Evolutionary conservation across 805 yeast species (phyloP).

Genomic region (Metschnikowia proteae): DNA sequence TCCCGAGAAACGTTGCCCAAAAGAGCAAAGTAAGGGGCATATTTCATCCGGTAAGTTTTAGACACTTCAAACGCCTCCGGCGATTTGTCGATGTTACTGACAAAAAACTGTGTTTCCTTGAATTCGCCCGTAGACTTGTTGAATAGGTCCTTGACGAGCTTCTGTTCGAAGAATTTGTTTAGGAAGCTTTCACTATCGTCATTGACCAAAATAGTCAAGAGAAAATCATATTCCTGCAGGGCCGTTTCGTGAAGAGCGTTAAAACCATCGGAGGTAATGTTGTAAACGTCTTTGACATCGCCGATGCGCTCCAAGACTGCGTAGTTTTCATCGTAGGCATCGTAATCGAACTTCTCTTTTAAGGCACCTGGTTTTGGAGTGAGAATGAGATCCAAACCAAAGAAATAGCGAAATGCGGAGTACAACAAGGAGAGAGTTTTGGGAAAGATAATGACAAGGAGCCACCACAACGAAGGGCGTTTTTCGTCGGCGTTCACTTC

Average conservation of each 20-base stretch:
- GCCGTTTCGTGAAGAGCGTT: constrained; percentile 29
- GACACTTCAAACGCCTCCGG: constrained; percentile 41
- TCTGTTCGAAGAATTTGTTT: constrained; percentile 12
- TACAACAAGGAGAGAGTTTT: constrained; percentile 42
- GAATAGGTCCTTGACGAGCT: constrained; percentile 20
- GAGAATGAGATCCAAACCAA: constrained; percentile 21
- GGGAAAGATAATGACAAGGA: constrained; percentile 56
- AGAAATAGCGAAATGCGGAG: constrained; percentile 28
- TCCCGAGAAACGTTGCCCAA: constrained; percentile 35
- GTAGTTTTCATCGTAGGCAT: constrained; percentile 21
- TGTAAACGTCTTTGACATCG: constrained; percentile 4
- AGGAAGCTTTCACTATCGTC: constrained; percentile 21
- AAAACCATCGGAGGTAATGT: constrained; percentile 19
- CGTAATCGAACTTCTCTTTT: constrained; percentile 23
- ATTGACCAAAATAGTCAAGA: constrained; percentile 32
- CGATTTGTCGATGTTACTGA: constrained; percentile 28
- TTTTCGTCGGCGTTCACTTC: constrained; percentile 11
- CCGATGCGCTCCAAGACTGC: constrained; percentile 2
- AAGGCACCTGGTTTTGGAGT: constrained; percentile 18
- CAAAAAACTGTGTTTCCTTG: constrained; percentile 28
- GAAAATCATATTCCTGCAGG: constrained; percentile 30
- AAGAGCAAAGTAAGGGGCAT: constrained; percentile 37
- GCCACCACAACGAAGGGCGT: constrained; percentile 33
- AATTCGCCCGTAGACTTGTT: constrained; percentile 20
- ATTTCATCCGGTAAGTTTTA: constrained; percentile 24